phyloP scores from a whole-genome alignment of 805 yeast species.

The Grigorovia transvaalensis region DNA sequence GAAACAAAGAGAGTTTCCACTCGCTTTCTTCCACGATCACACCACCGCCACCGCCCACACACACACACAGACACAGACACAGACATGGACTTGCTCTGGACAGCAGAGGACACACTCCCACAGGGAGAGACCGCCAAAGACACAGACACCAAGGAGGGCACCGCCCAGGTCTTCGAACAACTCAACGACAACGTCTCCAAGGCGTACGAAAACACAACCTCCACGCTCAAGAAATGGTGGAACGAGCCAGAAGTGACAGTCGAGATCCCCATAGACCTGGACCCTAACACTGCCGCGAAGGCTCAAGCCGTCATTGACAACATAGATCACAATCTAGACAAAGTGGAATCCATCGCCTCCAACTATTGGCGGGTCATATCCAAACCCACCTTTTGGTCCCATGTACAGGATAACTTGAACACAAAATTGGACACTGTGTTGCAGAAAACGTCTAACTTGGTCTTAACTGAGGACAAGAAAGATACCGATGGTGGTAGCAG shows the following conservation, averaged over 20 bases:
- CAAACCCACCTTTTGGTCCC: constrained; percentile 21
- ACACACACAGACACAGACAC: too few species aligned
- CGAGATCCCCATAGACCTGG: background rate
- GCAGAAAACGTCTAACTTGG: constrained; percentile 5
- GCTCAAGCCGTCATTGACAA: constrained; percentile 61
- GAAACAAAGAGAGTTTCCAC: too few species aligned
- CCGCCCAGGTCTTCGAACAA: constrained; percentile 35
- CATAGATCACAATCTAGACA: constrained; percentile 64
- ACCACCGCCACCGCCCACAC: background rate
- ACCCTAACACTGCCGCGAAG: constrained; percentile 17
- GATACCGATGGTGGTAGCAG: constrained; percentile 21
- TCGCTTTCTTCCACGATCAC: background rate
- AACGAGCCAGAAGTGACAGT: background rate
- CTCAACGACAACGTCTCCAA: constrained; percentile 42
- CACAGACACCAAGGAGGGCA: too few species aligned
- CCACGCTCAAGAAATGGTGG: constrained; percentile 2
- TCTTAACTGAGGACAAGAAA: constrained; percentile 11
- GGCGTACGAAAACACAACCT: constrained; percentile 21
- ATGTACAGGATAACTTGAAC: constrained; percentile 8
- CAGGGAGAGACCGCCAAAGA: too few species aligned
- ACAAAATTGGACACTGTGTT: constrained; percentile 16
- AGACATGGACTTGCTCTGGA: too few species aligned
- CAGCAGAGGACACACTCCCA: too few species aligned
- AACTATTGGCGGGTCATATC: constrained; percentile 25
- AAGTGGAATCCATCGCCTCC: constrained; percentile 63